A percentile compares a stretch with the other conserved stretches of the same genome.
These are phyloP conservation scores for Sparassis latifolia DNA, from an alignment of 1,284 basidiomycete genomes.

Conservation along the genomic window DNA sequence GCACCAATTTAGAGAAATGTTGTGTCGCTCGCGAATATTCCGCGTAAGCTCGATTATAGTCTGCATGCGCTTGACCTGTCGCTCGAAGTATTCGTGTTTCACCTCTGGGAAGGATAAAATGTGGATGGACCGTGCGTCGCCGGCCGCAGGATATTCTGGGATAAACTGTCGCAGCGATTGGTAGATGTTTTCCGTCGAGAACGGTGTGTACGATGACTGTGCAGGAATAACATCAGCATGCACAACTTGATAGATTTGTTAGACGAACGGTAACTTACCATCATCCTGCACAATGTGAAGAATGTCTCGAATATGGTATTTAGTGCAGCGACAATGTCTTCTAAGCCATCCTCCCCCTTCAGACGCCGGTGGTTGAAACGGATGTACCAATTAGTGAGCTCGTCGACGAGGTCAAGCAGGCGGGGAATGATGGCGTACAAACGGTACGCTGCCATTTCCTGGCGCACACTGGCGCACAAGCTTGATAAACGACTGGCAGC, in stretches of 20 bases:
- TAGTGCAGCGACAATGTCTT: constrained; percentile 85
- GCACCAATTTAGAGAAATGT: constrained; percentile 69
- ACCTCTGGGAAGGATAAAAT: constrained; percentile 93
- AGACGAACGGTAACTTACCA: constrained; percentile 50
- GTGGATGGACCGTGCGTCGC: constrained; percentile 90
- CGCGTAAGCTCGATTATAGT: constrained; percentile 90
- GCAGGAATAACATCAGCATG: not conserved
- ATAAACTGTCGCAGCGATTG: constrained; percentile 86
- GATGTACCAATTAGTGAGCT: constrained; percentile 99
- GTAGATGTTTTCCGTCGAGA: constrained; percentile 96
- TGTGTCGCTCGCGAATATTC: constrained; percentile 85
- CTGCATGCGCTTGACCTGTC: constrained; percentile 93
- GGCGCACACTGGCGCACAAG: constrained; percentile 53
- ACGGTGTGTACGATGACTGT: constrained; percentile 96
- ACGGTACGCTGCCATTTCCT: constrained; percentile 96
- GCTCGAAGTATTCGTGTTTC: constrained; percentile 94
- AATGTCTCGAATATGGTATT: constrained; percentile 97
- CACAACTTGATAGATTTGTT: not conserved
- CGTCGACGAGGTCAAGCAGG: constrained; percentile 88
- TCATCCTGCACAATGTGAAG: constrained; percentile 90
- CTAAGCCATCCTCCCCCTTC: constrained; percentile 91
- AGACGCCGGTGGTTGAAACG: constrained; percentile 95
- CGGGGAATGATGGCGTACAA: constrained; percentile 97
- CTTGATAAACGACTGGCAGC: constrained; percentile 94
- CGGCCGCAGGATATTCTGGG: constrained; percentile 61